phyloP scores from a whole-genome alignment of 2,329 filamentous ascomycete genomes.

The Dactylellina cionopaga region DNA sequence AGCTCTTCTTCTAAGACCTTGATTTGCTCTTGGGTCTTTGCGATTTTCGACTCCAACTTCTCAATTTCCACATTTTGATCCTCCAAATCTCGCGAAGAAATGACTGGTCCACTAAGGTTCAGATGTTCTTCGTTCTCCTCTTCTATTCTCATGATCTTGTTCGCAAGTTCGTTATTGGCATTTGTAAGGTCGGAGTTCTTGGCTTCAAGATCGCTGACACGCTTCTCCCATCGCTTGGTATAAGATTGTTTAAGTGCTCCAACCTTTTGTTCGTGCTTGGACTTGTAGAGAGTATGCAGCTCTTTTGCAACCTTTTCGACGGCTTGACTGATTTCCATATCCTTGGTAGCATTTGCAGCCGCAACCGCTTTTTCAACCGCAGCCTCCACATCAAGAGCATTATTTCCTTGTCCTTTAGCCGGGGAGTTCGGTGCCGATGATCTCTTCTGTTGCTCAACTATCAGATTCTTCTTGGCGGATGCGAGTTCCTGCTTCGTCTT shows the following conservation, averaged over 20 bases:
- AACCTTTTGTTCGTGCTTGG: conserved; percentile 97
- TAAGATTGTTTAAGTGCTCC: conserved; percentile 85
- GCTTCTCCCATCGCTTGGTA: conserved; percentile 89
- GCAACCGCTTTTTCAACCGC: conserved; percentile 62
- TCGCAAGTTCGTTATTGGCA: conserved; percentile 48
- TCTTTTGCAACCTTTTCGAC: conserved; percentile 94
- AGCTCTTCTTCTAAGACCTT: conserved; percentile 77
- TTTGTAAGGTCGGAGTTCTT: conserved; percentile 47
- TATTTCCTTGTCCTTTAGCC: conserved; percentile 58
- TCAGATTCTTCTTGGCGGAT: conserved; percentile 46
- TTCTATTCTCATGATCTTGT: conserved; percentile 47
- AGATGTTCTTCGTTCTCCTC: conserved; percentile 50
- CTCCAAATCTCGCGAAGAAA: conserved; percentile 66
- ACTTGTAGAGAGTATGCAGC: conserved; percentile 91
- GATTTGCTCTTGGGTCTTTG: conserved; percentile 66
- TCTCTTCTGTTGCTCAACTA: conserved; percentile 41
- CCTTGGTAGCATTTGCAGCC: conserved; percentile 60
- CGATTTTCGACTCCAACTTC: conserved; percentile 65
- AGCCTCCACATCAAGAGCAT: conserved; percentile 63
- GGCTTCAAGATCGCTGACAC: conserved; percentile 78
- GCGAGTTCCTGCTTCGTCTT: conserved; percentile 48
- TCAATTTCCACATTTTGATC: conserved; percentile 79
- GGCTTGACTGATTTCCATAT: conserved; percentile 79
- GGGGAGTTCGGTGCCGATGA: conserved; percentile 51
- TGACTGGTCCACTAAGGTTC: conserved; percentile 40